Conservation (phyloP, 2,329 filamentous ascomycete genomes). For the Bipolaris sorokiniana region DNA sequence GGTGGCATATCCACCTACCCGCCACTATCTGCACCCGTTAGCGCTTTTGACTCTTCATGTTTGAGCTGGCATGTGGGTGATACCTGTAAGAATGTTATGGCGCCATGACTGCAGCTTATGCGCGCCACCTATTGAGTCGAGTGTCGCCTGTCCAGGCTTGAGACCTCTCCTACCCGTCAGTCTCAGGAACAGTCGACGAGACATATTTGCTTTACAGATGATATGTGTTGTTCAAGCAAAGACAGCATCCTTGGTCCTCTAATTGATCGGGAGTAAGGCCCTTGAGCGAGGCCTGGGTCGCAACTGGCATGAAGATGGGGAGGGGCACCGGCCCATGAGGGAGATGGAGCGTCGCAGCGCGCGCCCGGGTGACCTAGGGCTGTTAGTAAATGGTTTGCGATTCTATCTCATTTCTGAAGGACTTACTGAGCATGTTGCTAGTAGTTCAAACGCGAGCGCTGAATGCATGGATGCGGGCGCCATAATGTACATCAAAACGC, state of each 20-base stretch:
- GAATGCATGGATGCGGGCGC: conserved; percentile 44
- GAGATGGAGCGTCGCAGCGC: conserved; percentile 83
- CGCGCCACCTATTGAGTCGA: conserved; percentile 87
- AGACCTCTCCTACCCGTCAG: conserved; percentile 63
- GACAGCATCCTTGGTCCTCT: conserved; percentile 82
- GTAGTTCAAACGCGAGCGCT: conserved; percentile 47
- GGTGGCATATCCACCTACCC: conserved; percentile 47
- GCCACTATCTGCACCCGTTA: conserved; percentile 53
- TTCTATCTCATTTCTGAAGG: neutral
- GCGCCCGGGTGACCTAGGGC: conserved; percentile 84
- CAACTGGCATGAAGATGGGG: conserved; percentile 98
- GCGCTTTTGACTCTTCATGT: conserved; percentile 11
- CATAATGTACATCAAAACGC: conserved; percentile 24
- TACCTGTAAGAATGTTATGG: conserved; percentile 85
- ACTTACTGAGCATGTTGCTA: conserved; percentile 49
- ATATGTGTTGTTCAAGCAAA: conserved; percentile 98
- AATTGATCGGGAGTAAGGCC: conserved; percentile 91
- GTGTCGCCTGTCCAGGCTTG: conserved; percentile 88
- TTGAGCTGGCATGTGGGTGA: conserved; percentile 11
- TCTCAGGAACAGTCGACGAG: neutral
- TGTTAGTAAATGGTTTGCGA: conserved; percentile 7
- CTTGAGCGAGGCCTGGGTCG: conserved; percentile 94
- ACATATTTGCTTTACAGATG: conserved; percentile 64
- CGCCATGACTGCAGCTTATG: conserved; percentile 96
- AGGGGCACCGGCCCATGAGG: conserved; percentile 91